A percentile compares a stretch with the other conserved stretches of the same genome.
These are phyloP conservation scores for Claviceps quebecensis DNA, from an alignment of 2,329 filamentous ascomycete genomes.

Conservation along the genomic window DNA sequence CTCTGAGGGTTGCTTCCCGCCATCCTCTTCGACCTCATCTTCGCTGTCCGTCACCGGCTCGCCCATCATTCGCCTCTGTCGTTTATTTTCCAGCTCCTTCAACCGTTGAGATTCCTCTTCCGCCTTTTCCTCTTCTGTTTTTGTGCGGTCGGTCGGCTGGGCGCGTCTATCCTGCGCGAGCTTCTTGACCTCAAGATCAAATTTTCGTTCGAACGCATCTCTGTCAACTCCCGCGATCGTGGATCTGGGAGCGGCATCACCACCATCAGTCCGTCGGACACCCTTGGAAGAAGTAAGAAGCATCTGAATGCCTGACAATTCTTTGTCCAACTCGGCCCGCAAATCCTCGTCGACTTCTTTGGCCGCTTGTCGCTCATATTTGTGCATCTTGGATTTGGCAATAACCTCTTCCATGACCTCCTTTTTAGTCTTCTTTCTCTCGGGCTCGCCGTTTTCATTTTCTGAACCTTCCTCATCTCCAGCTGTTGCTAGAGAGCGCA, in stretches of 20 bases:
- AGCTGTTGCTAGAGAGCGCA: slow-evolving; percentile 31
- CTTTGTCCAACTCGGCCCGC: slow-evolving; percentile 70
- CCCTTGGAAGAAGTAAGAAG: slow-evolving; percentile 44
- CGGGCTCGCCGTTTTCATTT: slow-evolving; percentile 46
- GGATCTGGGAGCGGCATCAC: slow-evolving; percentile 12
- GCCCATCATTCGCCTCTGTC: slow-evolving; percentile 75
- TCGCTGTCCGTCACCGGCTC: slow-evolving; percentile 57
- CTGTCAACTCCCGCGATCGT: slow-evolving; percentile 43
- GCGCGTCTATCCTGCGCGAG: slow-evolving; percentile 75
- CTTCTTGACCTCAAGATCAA: slow-evolving; percentile 71
- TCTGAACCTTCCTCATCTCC: slow-evolving; percentile 31
- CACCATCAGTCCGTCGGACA: slow-evolving; percentile 20
- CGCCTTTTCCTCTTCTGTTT: slow-evolving; percentile 76
- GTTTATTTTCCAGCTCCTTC: slow-evolving; percentile 69
- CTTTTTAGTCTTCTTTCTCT: slow-evolving; percentile 85
- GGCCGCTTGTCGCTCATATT: slow-evolving; percentile 80
- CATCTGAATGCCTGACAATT: slow-evolving; percentile 60
- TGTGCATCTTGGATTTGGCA: slow-evolving; percentile 90
- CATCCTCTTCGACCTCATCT: slow-evolving; percentile 32
- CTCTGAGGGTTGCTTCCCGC: slow-evolving; percentile 21
- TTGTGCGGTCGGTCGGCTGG: slow-evolving; percentile 72
- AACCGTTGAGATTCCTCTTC: slow-evolving; percentile 65
- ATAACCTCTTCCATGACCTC: slow-evolving; percentile 98
- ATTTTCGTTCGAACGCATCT: slow-evolving; percentile 65
- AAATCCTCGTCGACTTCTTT: slow-evolving; percentile 92